Evolutionary conservation across 768 basidiomycete genomes (phyloP).

Genomic region (Suillus subalutaceus): DNA sequence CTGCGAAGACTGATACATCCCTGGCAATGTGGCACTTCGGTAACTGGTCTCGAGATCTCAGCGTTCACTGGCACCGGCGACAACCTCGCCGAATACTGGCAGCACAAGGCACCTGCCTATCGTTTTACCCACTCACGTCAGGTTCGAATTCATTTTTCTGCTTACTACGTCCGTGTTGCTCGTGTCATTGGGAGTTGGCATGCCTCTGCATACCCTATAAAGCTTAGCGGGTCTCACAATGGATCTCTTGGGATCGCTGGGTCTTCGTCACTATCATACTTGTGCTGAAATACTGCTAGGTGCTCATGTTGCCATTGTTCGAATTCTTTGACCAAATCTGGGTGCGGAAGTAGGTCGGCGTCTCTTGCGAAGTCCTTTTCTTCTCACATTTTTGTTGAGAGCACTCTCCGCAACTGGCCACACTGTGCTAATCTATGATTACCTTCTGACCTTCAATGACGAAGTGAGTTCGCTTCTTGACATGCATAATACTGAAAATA

Average conservation of each 20-base stretch:
- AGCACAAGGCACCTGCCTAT: not conserved
- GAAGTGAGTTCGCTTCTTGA: constrained; percentile 21
- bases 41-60: not conserved
- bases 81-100: not conserved
- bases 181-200: not conserved
- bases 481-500: constrained; percentile 18
- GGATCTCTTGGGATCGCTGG: not conserved
- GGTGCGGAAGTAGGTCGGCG: constrained; percentile 3
- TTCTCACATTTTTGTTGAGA: constrained; percentile 11
- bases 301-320: not conserved
- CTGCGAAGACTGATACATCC: not conserved
- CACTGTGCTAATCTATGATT: constrained; percentile 28
- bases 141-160: not conserved
- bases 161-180: not conserved
- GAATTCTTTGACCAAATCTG: not conserved
- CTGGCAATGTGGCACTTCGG: not conserved
- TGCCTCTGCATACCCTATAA: not conserved
- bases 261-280: not conserved
- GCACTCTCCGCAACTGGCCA: constrained; percentile 19
- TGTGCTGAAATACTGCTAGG: not conserved
- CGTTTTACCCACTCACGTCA: not conserved
- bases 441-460: constrained; percentile 28
- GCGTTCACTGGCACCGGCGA: not conserved
- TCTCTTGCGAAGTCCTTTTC: not conserved
- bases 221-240: not conserved